Evolutionary conservation across 148 eudicot species (phyloP).

Genomic region (Vaccinium vitisidaea): DNA sequence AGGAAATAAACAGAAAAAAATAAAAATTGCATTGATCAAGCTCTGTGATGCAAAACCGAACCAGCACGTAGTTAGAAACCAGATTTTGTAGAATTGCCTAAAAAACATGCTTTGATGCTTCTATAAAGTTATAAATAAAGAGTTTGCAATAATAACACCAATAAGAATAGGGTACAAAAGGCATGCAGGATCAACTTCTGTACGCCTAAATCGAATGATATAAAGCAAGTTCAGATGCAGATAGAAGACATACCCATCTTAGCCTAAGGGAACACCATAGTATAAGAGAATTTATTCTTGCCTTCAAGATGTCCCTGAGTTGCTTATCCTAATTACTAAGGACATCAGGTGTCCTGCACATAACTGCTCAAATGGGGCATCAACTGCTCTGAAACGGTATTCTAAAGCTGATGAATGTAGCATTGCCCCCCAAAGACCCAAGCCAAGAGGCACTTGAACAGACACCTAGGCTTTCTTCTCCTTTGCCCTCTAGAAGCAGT

Average conservation of each 20-base stretch:
- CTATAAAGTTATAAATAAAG: background rate
- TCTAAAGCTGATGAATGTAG: background rate
- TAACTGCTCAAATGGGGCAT: background rate
- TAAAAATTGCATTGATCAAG: background rate
- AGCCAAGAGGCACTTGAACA: background rate
- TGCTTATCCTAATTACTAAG: background rate
- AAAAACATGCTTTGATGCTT: background rate
- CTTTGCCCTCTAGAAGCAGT: background rate
- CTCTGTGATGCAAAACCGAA: background rate
- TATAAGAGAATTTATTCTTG: background rate
- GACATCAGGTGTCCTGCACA: background rate
- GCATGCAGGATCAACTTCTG: background rate
- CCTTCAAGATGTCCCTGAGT: background rate
- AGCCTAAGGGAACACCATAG: background rate
- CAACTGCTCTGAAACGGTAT: background rate
- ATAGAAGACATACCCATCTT: background rate
- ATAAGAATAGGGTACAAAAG: background rate
- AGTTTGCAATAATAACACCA: background rate
- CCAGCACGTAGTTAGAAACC: too few species aligned
- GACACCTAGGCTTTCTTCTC: background rate
- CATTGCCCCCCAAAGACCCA: background rate
- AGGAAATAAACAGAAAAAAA: background rate
- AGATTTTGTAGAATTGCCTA: too few species aligned
- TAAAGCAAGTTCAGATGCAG: background rate
- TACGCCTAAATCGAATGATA: background rate